These are phyloP conservation scores for Chaetothyriales sp. DNA, from an alignment of 2,329 filamentous ascomycete species.

Conservation along the genomic window DNA sequence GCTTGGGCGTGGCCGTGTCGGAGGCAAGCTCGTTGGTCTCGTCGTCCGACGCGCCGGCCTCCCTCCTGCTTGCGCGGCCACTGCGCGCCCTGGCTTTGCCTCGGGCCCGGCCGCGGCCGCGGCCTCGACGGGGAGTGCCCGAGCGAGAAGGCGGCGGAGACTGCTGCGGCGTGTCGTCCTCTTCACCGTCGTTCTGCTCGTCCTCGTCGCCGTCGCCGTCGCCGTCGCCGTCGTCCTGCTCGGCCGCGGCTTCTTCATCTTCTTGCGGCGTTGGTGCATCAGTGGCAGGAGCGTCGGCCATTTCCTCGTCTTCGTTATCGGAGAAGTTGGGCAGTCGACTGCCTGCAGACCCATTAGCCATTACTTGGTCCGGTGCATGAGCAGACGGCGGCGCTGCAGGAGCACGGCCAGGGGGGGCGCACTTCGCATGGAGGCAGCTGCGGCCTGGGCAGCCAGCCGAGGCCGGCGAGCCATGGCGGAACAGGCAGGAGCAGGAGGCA, in stretches of 20 bases:
- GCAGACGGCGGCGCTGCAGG: neutral
- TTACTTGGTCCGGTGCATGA: slow-evolving; percentile 1
- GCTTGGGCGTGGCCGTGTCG: slow-evolving; percentile 41
- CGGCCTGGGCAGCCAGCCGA: slow-evolving; percentile 34
- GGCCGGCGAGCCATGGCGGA: slow-evolving; percentile 31
- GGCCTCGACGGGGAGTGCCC: slow-evolving; percentile 39
- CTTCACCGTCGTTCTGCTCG: slow-evolving; percentile 32
- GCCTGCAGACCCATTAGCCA: slow-evolving; percentile 21
- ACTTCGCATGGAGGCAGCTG: slow-evolving; percentile 33
- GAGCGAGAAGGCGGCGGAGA: slow-evolving; percentile 33
- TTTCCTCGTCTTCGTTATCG: slow-evolving; percentile 34
- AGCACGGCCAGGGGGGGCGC: slow-evolving; percentile 2
- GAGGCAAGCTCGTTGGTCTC: slow-evolving; percentile 32
- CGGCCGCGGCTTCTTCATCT: slow-evolving; percentile 18
- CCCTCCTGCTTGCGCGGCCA: slow-evolving; percentile 77
- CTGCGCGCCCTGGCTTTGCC: slow-evolving; percentile 40
- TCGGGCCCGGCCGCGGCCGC: slow-evolving; percentile 35
- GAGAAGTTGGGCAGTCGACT: slow-evolving; percentile 28
- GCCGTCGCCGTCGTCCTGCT: slow-evolving; percentile 18
- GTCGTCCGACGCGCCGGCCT: slow-evolving; percentile 61
- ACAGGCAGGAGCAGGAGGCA: neutral
- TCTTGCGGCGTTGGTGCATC: slow-evolving; percentile 22
- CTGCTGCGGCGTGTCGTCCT: slow-evolving; percentile 27
- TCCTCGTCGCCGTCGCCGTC: slow-evolving; percentile 20
- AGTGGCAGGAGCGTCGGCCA: slow-evolving; percentile 26